Evolutionary conservation across 2,329 filamentous ascomycete genomes (phyloP), one percentile per base, ranked within the genome.

Genomic region (Aspergillus terreus): DNA sequence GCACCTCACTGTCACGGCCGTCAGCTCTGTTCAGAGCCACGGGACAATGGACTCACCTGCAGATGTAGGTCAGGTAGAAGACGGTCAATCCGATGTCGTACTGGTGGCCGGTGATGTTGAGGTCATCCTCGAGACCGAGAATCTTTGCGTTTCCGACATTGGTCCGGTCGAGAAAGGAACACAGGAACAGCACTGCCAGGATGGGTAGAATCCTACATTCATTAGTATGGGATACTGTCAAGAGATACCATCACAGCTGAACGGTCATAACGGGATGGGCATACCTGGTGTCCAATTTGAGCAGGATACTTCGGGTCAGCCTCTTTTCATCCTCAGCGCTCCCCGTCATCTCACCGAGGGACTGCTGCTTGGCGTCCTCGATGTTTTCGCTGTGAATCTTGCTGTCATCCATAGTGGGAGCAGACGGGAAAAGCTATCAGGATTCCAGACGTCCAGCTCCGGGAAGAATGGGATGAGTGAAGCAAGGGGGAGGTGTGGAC

Each of bases 111-210:
- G 71, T 79, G 56, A 89, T 82, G 42, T 71, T 63, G 2, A 86
- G 65, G 59, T 84, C 81, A 1, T 71, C 58, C 58, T 86, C 81
- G 12, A 89, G 74, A 0, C 82, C 80, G 47, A 85, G 76, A 7
- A 88, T 82, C 54, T 83, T 83, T 21, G 85, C 85, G 61, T 88
- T 88, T 35, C 85, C 86, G 35, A 88, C 83, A 63, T 88, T 89
- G n/a, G 85, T 87, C 40, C 86, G 78, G 66, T 88, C 86, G 50
- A 82, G 73, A 56, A 82, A 81, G 1, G 83, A 86, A 69, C 82
- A 86, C 9, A 87, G 74, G 58, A 86, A 86, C 1, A 88, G 71
- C 0, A 87, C 61, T 0, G 83, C 78, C n/a, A 88, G 75, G 6
- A 84, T 69, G 0, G 84, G 84, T 6, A 87, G 71, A 23, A 87